These are phyloP conservation scores for Ceratocystis cubensis DNA, from an alignment of 2,329 filamentous ascomycete species.

Conservation along the genomic window DNA sequence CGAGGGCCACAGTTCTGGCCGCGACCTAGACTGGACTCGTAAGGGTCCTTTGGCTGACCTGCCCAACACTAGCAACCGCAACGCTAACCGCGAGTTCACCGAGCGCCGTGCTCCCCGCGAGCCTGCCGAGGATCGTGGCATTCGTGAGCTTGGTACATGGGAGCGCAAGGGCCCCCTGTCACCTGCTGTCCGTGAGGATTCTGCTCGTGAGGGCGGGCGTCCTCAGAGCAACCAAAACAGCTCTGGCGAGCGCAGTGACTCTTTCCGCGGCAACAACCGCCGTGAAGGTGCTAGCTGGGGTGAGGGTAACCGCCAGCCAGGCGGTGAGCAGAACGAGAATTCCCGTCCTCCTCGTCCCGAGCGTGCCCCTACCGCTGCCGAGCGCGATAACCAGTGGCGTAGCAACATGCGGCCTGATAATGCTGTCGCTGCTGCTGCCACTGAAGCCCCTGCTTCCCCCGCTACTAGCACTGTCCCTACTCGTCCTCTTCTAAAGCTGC, in stretches of 20 bases:
- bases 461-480: slow-evolving; percentile 38
- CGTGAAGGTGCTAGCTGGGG: slow-evolving; percentile 67
- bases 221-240: slow-evolving; percentile 33
- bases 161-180: slow-evolving; percentile 87
- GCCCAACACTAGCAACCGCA: slow-evolving; percentile 35
- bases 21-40: slow-evolving; percentile 87
- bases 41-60: slow-evolving; percentile 77
- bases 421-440: slow-evolving; percentile 35
- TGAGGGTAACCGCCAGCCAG: slow-evolving; percentile 46
- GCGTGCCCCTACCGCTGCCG: slow-evolving; percentile 70
- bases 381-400: slow-evolving; percentile 89
- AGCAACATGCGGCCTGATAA: slow-evolving; percentile 78
- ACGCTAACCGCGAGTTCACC: slow-evolving; percentile 34
- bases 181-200: slow-evolving; percentile 46
- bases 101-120: slow-evolving; percentile 44
- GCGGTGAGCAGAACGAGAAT: slow-evolving; percentile 55
- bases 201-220: slow-evolving; percentile 44
- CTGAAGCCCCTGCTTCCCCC: slow-evolving; percentile 53
- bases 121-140: slow-evolving; percentile 59
- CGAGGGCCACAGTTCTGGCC: slow-evolving; percentile 45
- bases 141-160: slow-evolving; percentile 79
- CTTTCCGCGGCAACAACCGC: slow-evolving; percentile 49
- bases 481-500: slow-evolving; percentile 74
- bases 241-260: slow-evolving; percentile 41
- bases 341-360: slow-evolving; percentile 69